A percentile compares a stretch with the other conserved stretches of the same genome.
Conservation (phyloP, 768 basidiomycete genomes). For the Ramaria sp. region DNA sequence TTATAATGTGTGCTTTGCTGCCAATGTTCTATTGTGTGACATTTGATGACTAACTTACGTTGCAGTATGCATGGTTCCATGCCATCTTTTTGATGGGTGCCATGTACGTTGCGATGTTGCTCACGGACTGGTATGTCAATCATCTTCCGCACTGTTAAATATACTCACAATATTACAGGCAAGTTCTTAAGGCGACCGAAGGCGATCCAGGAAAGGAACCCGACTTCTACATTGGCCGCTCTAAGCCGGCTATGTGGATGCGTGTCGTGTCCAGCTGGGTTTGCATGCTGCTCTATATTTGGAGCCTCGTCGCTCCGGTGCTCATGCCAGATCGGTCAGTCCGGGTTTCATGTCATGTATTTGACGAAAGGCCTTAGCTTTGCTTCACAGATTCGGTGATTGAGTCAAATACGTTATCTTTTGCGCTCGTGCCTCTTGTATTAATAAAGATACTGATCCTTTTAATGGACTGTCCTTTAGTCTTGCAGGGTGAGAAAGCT, state of each 20-base stretch:
- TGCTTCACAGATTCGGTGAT: background rate
- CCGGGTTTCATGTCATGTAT: background rate
- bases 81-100: constrained; percentile 90
- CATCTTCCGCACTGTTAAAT: background rate
- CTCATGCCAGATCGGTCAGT: constrained; percentile 83
- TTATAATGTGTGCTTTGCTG: constrained; percentile 63
- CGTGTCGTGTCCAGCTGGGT: constrained; percentile 93
- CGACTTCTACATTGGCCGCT: constrained; percentile 88
- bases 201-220: constrained; percentile 38
- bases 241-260: constrained; percentile 99
- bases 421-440: background rate
- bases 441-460: background rate
- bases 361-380: background rate
- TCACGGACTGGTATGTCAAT: constrained; percentile 85
- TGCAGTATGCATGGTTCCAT: constrained; percentile 97
- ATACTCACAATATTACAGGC: constrained; percentile 36
- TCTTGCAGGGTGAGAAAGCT: no score
- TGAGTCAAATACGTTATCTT: background rate
- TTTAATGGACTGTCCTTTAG: background rate
- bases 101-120: constrained; percentile 96
- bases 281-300: constrained; percentile 74
- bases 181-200: constrained; percentile 48
- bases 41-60: constrained; percentile 8
- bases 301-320: constrained; percentile 83
- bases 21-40: background rate